phyloP scores from a whole-genome alignment of 225 moss, liverwort and hornwort species.

The Sphagnum contortum region DNA sequence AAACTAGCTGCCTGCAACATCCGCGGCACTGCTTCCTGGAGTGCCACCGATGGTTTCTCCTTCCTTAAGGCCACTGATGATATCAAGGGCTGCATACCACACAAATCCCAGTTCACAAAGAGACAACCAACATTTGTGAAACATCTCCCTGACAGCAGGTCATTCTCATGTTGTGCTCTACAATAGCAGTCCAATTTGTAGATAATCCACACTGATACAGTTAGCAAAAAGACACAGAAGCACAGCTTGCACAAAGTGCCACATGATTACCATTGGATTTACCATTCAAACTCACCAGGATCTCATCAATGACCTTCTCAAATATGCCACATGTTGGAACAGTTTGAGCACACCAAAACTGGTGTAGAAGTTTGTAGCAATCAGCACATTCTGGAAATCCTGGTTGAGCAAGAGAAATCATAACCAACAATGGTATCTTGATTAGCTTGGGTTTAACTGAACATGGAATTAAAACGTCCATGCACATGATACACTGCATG shows the following conservation, averaged over 20 bases:
- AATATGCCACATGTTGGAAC: slow-evolving; percentile 93
- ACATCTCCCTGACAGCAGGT: too few species aligned
- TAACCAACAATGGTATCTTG: slow-evolving; percentile 1
- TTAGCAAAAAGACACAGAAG: too few species aligned
- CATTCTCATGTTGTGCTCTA: too few species aligned
- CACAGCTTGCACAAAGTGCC: too few species aligned
- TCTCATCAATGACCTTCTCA: slow-evolving; percentile 94
- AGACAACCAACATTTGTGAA: too few species aligned
- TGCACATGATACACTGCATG: too few species aligned
- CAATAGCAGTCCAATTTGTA: too few species aligned
- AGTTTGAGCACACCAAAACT: slow-evolving; percentile 94
- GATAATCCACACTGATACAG: too few species aligned
- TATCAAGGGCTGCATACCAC: slow-evolving; percentile 70
- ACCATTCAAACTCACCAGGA: slow-evolving; percentile 39
- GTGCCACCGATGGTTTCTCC: slow-evolving; percentile 51
- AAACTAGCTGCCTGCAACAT: slow-evolving; percentile 84
- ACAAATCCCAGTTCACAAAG: neutral
- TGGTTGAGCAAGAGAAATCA: slow-evolving; percentile 15
- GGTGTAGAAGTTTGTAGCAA: slow-evolving; percentile 68
- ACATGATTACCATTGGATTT: too few species aligned
- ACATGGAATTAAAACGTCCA: too few species aligned
- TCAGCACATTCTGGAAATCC: slow-evolving; percentile 55
- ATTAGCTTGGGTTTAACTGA: too few species aligned
- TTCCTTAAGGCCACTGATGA: slow-evolving; percentile 68
- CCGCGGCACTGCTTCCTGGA: slow-evolving; percentile 69